Percentiles rank a stretch among this genome's conserved stretches.
phyloP scores from a whole-genome alignment of 1,284 basidiomycete species.

The Inonotus hispidus region DNA sequence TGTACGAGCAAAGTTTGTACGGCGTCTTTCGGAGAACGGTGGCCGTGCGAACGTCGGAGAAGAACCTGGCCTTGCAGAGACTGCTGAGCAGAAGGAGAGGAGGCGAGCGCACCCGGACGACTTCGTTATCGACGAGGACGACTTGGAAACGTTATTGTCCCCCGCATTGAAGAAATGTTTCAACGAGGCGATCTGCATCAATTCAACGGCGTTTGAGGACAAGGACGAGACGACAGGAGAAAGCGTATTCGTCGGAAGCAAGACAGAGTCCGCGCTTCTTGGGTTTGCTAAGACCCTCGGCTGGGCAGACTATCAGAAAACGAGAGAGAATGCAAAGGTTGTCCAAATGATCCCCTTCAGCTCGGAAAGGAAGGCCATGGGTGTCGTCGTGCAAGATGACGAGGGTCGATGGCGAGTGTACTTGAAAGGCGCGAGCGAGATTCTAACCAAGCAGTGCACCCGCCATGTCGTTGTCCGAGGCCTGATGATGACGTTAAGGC shows the following conservation, averaged over 20 bases:
- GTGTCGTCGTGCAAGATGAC: conserved; percentile 70
- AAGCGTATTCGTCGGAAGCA: conserved; percentile 81
- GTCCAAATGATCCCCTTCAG: conserved; percentile 95
- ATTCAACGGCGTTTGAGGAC: conserved; percentile 96
- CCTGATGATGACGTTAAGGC: conserved; percentile 28
- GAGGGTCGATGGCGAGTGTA: conserved; percentile 68
- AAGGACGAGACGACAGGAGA: conserved; percentile 58
- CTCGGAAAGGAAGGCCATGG: conserved; percentile 95
- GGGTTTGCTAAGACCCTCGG: conserved; percentile 80
- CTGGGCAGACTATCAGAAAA: conserved; percentile 75
- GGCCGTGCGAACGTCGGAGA: conserved; percentile 65
- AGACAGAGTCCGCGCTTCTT: conserved; percentile 94
- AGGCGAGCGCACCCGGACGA: conserved; percentile 39
- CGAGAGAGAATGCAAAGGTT: conserved; percentile 63
- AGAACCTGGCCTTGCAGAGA: neutral
- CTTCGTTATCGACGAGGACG: conserved; percentile 78
- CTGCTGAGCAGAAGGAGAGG: neutral
- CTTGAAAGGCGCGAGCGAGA: conserved; percentile 93
- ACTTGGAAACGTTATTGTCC: conserved; percentile 62
- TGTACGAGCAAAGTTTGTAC: conserved; percentile 90
- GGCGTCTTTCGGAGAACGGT: conserved; percentile 69
- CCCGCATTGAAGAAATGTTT: conserved; percentile 46
- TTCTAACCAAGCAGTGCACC: conserved; percentile 74
- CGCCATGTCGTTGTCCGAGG: conserved; percentile 65
- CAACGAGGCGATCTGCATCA: conserved; percentile 86